Evolutionary conservation across 1,139 yeast genomes (phyloP), one percentile per base, ranked within the genome.

Genomic region (Hanseniaspora gamundiae): DNA sequence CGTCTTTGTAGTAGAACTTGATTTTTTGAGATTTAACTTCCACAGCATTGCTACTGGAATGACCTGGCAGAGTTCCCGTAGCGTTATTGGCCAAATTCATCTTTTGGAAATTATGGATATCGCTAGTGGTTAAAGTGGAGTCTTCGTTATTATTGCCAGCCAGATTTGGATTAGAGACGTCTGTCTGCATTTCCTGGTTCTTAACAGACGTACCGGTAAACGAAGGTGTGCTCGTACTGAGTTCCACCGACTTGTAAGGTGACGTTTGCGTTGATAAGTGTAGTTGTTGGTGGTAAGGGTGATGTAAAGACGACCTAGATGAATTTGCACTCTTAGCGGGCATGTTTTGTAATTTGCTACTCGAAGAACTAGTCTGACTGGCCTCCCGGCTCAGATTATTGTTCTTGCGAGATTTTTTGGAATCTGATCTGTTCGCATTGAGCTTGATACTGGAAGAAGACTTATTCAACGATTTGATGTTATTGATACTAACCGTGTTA

Each of bases 1-100:
- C 97, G 54, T 87, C 95, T 48, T 80, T 80, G 57, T 78, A 84
- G 61, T 83, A 88, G 52, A 91, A 87, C 62, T 91, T 91, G 41
- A 77, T 81, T 67, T 79, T 91, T 52, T 67, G 52, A 2, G 62
- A 57, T 45, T 59, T 59, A 17, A 19, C n/a, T 19, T 4, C 40
- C 38, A n/a, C 17, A 4, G 41, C 39, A 58, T 56, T 22, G 57
- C 59, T 36, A 7, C 9, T 9, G 9, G 26, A 24, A 24, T 7
- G 26, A 24, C 26, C 26, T 7, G 26, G 26, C 9, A 24, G 26
- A 59, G 61, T 45, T 61, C 52, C 17, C 57, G 55, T 42, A 48
- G 52, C 14, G 53, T 51, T 35, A n/a, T 47, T 48, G n/a, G 46
- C 47, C 8, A 60, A 35, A 8, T 62, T 56, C 26, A 60, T 41